Percentiles rank a stretch among this genome's conserved stretches.
Evolutionary conservation across 2,329 filamentous ascomycete species (phyloP).

Genomic region (Canariomyces notabilis): DNA sequence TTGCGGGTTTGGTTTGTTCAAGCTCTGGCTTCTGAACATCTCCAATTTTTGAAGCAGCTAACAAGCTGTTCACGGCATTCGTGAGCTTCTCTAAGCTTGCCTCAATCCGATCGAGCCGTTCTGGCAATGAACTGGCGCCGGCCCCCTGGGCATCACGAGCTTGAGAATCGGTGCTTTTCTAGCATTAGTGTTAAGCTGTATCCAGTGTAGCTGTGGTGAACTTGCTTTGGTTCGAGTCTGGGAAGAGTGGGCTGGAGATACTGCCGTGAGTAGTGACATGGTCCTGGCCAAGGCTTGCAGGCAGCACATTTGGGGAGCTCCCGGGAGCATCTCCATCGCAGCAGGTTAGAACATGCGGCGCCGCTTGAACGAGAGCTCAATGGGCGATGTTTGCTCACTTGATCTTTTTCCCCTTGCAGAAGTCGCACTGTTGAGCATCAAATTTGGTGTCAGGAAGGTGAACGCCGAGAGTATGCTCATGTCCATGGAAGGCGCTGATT

Average conservation of each 20-base stretch:
- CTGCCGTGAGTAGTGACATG: conserved; percentile 6
- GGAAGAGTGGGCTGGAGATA: neutral
- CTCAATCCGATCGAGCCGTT: conserved; percentile 6
- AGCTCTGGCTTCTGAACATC: neutral
- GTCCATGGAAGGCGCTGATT: too few relatives aligned
- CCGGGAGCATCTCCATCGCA: conserved; percentile 2
- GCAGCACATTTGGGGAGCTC: conserved; percentile 13
- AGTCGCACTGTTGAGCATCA: conserved; percentile 6
- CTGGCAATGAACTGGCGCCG: neutral
- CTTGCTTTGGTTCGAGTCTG: neutral
- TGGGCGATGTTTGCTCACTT: neutral
- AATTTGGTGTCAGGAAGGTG: neutral
- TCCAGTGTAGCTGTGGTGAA: neutral
- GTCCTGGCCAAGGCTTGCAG: conserved; percentile 10
- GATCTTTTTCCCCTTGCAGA: conserved; percentile 9
- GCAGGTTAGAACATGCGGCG: neutral
- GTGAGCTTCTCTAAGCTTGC: conserved; percentile 5
- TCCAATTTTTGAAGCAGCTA: neutral
- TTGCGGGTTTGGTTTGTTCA: neutral
- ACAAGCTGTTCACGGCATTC: neutral
- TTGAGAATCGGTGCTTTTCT: too few relatives aligned
- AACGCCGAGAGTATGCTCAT: too few relatives aligned
- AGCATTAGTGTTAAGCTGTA: too few relatives aligned
- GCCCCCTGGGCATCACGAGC: neutral
- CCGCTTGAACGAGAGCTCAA: too few relatives aligned